These are phyloP conservation scores for Isoetes taiwanensis DNA, from an alignment of 75 land plant genomes.

Conservation along the genomic window DNA sequence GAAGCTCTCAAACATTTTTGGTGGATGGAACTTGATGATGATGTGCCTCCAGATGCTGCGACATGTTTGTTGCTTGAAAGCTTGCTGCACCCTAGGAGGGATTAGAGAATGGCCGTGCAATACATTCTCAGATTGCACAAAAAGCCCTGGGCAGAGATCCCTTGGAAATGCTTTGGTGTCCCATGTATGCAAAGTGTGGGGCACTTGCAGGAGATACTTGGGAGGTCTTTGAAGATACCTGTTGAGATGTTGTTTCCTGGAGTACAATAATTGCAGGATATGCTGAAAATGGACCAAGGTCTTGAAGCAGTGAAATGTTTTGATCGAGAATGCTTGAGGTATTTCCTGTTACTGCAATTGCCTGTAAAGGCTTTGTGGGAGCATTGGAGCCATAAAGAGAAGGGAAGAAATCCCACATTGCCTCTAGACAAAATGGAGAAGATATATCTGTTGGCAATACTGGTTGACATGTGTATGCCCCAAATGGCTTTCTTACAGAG, in stretches of 20 bases:
- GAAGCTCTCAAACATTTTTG: neutral
- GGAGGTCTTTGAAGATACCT: constrained; percentile 12
- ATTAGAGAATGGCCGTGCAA: constrained; percentile 7
- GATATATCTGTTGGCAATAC: constrained; percentile 34
- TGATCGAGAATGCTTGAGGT: constrained; percentile 12
- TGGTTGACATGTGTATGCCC: no score
- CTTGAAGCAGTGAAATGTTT: no score
- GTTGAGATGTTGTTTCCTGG: constrained; percentile 24
- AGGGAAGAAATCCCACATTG: constrained; percentile 38
- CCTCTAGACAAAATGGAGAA: constrained; percentile 17
- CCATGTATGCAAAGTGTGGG: constrained; percentile 27
- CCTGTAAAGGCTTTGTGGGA: constrained; percentile 23
- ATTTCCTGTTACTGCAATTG: constrained; percentile 21
- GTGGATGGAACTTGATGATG: no score
- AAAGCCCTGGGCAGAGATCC: constrained; percentile 16
- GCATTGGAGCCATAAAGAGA: constrained; percentile 7
- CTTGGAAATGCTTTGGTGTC: constrained; percentile 34
- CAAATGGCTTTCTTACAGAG: constrained; percentile 15
- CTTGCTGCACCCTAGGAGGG: neutral
- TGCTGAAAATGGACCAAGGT: constrained; percentile 7
- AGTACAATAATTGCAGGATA: constrained; percentile 27
- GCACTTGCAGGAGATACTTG: constrained; percentile 31
- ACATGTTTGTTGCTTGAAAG: constrained; percentile 8
- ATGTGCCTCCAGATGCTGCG: no score
- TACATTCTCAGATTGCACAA: constrained; percentile 27